Percentiles rank a stretch among this genome's conserved stretches.
Evolutionary conservation across 139 green algal species (phyloP).

Genomic region (Yamagishiella unicocca): DNA sequence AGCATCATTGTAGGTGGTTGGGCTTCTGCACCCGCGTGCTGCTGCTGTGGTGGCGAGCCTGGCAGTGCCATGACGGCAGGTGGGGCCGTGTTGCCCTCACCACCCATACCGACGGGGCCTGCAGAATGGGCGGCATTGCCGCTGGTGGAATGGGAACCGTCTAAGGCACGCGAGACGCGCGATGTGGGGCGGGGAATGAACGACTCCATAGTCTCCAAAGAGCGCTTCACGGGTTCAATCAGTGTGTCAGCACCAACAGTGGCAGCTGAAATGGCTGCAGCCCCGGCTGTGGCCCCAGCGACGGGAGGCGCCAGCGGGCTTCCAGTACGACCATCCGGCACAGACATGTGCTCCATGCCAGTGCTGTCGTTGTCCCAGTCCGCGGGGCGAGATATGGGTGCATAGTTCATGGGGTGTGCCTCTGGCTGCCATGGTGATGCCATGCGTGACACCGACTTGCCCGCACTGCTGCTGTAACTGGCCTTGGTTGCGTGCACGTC

Average conservation of each 20-base stretch:
- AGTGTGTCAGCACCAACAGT: background rate
- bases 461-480: background rate
- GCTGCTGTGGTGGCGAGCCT: background rate
- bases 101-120: background rate
- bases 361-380: background rate
- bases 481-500: background rate
- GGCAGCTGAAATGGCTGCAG: background rate
- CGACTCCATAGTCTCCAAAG: background rate
- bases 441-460: background rate
- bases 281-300: background rate
- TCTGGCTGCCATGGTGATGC: background rate
- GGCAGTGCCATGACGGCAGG: background rate
- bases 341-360: background rate
- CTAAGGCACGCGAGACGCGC: too few species aligned
- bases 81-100: background rate
- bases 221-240: background rate
- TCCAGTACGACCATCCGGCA: too few species aligned
- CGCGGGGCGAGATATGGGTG: background rate
- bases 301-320: background rate
- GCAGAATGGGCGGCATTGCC: background rate
- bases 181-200: background rate
- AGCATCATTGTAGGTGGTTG: constrained; percentile 19
- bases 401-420: background rate
- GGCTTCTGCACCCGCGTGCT: too few species aligned
- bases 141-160: background rate